Percentiles rank a stretch among this genome's conserved stretches.
phyloP scores from a whole-genome alignment of 1,139 yeast species.

The Suhomyces taliae region DNA sequence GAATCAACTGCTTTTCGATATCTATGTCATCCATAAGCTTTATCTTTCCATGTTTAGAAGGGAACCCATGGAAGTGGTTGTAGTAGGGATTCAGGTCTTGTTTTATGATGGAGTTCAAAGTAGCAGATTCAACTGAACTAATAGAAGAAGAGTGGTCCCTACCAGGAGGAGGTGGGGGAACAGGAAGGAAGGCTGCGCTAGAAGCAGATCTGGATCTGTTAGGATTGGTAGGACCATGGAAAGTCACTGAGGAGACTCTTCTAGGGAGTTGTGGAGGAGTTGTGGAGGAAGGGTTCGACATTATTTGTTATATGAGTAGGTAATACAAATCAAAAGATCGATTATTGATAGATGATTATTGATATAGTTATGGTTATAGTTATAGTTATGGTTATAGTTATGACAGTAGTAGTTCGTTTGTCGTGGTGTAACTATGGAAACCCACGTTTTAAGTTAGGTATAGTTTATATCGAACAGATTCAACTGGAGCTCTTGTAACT shows the following conservation, averaged over 20 bases:
- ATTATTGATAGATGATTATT: no score
- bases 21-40: constrained; percentile 31
- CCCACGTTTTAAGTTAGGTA: no score
- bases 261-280: constrained; percentile 6
- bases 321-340: background rate
- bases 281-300: background rate
- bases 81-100: constrained; percentile 15
- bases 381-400: no score
- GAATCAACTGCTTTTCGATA: constrained; percentile 39
- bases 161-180: constrained; percentile 10
- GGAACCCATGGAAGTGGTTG: constrained; percentile 4
- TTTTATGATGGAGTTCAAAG: constrained; percentile 14
- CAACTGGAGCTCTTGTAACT: no score
- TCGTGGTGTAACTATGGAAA: no score
- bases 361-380: no score
- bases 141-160: constrained; percentile 22
- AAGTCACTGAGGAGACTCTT: constrained; percentile 3
- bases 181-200: constrained; percentile 1
- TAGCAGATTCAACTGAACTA: constrained; percentile 15
- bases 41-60: constrained; percentile 15
- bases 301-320: background rate
- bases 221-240: background rate
- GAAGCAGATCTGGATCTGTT: constrained; percentile 10
- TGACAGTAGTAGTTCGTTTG: background rate
- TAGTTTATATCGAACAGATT: no score